Base-by-base conservation (phyloP, 495 filamentous ascomycete species). In the Glutinoglossum americanum region DNA sequence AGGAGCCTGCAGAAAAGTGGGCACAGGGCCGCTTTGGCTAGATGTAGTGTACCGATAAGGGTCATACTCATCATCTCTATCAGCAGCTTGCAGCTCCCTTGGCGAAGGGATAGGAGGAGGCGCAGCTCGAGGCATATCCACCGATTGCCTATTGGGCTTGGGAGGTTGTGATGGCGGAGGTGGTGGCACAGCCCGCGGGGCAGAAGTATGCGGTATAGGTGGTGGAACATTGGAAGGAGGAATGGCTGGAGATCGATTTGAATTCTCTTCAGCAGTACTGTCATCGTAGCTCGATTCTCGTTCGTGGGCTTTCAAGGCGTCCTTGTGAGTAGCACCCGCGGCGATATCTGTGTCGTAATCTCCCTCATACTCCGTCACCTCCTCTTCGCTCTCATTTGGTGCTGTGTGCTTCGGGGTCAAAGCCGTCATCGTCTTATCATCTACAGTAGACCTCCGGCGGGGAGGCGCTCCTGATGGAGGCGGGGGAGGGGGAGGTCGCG, bases 341-440 rank as follows among this genome's bases (percentile, higher is more conserved):
- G 85, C 89, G 62, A 98, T 96, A 67, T 97, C 92, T 41, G 92
- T 98, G 62, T 97, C 92, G 66, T 98, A 97, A 65, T 97, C 92
- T 21, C 89, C 92, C 67, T 98, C 92, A 65, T 97, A 97, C 67
- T 96, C 92, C 1, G 86, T 94, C 37, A 87, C 73, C 65, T 92
- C 89, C 47, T 89, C 85, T 59, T 80, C 86, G 19, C 76, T 84
- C 44, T 86, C 83, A 30, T 80, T 76, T 41, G 74, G 70, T 26
- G 68, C 68, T 57, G 70, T 67, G 6, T 62, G 61, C 25, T 70
- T 71, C 58, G 69, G 68, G 64, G 66, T 57, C 26, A 71, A 62
- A 17, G 67, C 66, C 62, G 49, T 61, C 55, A 61, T 62, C 55
- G 64, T 65, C 19, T 74, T 68, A 56, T 69, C 71, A 60, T 87